phyloP scores from a whole-genome alignment of 441 rosid species.

The Bruguiera hainesii region DNA sequence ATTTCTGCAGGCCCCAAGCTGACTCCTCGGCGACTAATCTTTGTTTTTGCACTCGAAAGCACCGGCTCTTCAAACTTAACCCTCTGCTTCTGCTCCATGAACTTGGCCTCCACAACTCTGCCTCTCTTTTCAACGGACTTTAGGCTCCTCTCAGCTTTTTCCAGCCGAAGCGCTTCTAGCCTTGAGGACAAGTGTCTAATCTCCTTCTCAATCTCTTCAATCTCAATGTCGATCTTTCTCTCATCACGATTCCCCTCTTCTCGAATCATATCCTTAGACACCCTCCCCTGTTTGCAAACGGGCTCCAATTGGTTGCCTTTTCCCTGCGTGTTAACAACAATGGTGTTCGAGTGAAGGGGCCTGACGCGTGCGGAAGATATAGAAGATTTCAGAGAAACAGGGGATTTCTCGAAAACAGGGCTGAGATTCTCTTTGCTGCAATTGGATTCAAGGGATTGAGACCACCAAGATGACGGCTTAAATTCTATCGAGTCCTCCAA shows the following conservation, averaged over 20 bases:
- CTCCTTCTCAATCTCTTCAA: conserved; percentile 75
- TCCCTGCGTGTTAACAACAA: conserved; percentile 4
- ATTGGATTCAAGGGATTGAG: conserved; percentile 54
- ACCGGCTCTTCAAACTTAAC: conserved; percentile 40
- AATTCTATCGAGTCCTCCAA: conserved; percentile 39
- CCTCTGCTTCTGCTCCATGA: conserved; percentile 64
- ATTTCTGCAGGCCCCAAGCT: conserved; percentile 82
- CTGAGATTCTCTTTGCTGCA: conserved; percentile 64
- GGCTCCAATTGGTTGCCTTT: conserved; percentile 15
- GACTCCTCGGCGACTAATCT: conserved; percentile 57
- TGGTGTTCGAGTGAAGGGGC: conserved; percentile 36
- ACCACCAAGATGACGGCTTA: conserved; percentile 48
- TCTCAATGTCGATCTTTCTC: conserved; percentile 66
- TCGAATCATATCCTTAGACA: conserved; percentile 19
- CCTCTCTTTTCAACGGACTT: conserved; percentile 50
- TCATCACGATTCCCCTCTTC: conserved; percentile 37
- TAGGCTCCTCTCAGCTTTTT: conserved; percentile 50
- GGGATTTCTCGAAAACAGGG: conserved; percentile 37
- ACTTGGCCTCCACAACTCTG: conserved; percentile 65
- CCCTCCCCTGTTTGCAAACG: conserved; percentile 11
- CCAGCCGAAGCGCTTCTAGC: conserved; percentile 66
- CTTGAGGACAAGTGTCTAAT: conserved; percentile 55
- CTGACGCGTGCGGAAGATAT: conserved; percentile 24
- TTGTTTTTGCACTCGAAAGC: conserved; percentile 37
- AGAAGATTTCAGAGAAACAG: conserved; percentile 33